Conservation (phyloP, 306 rosid species). For the Ochetophila trinervis region DNA sequence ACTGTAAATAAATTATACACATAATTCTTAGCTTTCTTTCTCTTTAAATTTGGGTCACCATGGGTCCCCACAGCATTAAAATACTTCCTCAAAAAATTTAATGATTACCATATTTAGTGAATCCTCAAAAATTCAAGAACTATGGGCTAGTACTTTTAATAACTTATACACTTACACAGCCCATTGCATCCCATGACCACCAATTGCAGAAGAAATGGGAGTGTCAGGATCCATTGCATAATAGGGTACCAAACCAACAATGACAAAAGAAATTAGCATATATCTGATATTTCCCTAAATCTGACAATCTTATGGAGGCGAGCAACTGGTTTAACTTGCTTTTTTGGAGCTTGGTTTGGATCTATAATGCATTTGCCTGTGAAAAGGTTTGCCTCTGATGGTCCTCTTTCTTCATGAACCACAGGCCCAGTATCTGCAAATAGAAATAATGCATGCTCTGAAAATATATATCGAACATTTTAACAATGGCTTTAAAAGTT, state of each 20-base stretch:
- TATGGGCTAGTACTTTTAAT: constrained; percentile 11
- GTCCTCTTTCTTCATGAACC: constrained; percentile 66
- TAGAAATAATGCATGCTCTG: neutral
- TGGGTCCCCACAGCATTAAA: no score
- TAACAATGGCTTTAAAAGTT: no score
- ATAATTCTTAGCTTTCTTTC: no score
- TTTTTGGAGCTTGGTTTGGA: constrained; percentile 49
- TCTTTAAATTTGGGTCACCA: no score
- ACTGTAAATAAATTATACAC: no score
- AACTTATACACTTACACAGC: constrained; percentile 64
- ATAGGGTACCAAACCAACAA: constrained; percentile 93
- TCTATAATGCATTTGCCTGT: constrained; percentile 56
- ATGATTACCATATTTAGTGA: constrained; percentile 13
- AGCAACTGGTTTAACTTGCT: constrained; percentile 57
- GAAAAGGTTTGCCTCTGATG: constrained; percentile 58
- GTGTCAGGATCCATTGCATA: constrained; percentile 86
- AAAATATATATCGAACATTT: neutral
- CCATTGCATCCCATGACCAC: constrained; percentile 81
- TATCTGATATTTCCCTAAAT: no score
- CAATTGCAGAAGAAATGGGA: constrained; percentile 86
- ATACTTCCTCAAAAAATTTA: no score
- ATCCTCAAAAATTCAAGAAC: neutral
- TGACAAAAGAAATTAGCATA: constrained; percentile 75
- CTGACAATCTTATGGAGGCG: constrained; percentile 59
- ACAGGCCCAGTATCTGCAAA: constrained; percentile 47